phyloP scores from a whole-genome alignment of 1,284 basidiomycete species.

The Tilletia caries region DNA sequence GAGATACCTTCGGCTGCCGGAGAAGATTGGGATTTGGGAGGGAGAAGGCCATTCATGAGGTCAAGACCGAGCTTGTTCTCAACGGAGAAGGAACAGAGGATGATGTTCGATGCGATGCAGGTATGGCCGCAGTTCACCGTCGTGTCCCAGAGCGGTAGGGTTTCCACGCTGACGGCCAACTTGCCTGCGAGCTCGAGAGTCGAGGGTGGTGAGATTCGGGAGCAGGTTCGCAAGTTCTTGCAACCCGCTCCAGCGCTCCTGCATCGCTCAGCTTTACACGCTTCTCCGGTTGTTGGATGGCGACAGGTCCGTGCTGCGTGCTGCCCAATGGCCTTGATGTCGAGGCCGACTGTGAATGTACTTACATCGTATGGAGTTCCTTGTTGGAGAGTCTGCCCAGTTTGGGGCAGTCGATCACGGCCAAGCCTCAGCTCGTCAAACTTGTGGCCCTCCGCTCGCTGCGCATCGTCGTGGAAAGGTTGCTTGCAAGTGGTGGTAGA shows the following conservation, averaged over 20 bases:
- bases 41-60: too few relatives aligned
- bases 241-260: conserved; percentile 22
- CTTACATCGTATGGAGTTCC: conserved; percentile 25
- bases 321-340: conserved; percentile 24
- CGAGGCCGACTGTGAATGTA: conserved; percentile 28
- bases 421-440: conserved; percentile 16
- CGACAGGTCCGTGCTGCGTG: conserved; percentile 27
- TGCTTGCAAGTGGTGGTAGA: too few relatives aligned
- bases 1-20: too few relatives aligned
- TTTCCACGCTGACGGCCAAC: too few relatives aligned
- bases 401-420: conserved; percentile 18
- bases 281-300: conserved; percentile 20
- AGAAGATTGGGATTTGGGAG: too few relatives aligned
- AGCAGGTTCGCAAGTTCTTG: background rate
- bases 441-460: conserved; percentile 23
- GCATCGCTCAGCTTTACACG: conserved; percentile 24
- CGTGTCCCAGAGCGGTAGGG: too few relatives aligned
- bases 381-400: conserved; percentile 17
- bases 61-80: too few relatives aligned
- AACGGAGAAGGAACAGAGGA: too few relatives aligned
- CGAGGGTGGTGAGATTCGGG: background rate
- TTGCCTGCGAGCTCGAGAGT: too few relatives aligned
- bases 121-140: too few relatives aligned
- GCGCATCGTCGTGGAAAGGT: too few relatives aligned
- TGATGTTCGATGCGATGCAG: too few relatives aligned